Base-by-base conservation (phyloP, 1,139 yeast genomes). In the Kodamaea sp. region DNA sequence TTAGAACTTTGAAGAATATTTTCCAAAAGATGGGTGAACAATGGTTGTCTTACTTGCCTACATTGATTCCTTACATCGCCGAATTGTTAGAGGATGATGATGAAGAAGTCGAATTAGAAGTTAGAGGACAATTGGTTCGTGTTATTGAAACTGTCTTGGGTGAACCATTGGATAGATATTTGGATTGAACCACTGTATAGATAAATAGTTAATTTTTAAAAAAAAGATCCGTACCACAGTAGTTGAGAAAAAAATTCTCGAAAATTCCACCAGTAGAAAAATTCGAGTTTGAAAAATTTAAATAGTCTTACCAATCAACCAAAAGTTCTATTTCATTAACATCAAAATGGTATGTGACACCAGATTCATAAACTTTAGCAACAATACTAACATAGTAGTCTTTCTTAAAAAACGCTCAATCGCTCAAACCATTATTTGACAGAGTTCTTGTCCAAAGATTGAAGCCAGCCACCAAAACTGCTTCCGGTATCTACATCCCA, bases 41-140 rank as follows among this genome's bases (percentile, higher is more conserved):
- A 60, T 92, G 98, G 98, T 76, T 92, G 47, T 69, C 84, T 29
- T 75, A 86, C 70, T 74, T 92, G 56, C 98, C 98, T 23, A 96
- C 92, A 55, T 75, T 92, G 53, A 95, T 94, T 46, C 99, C 99
- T 31, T 77, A 88, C 47, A 87, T 92, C 60, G 97, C 97, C 5
- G 99, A 92, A 63, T 69, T 94, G 45, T 73, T 92, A 47, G 98
- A 92, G 59, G 97, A 90, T 59, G 97, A 92, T 45, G 95, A 90
- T 48, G 98, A 94, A 62, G 79, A 77, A 35, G 96, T 94, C 25
- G 98, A 92, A 62, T 61, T 79, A 57, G 97, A 88, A 62, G 96
- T 89, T 5, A 84, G 97, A 66, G 77, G 82, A 34, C 95, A 95
- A n/a, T 74, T 92, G 49, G 96, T 90, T 5, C 85, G 87, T 53